phyloP scores from a whole-genome alignment of 208 protist genomes.

The Tritrichomonas foetus region DNA sequence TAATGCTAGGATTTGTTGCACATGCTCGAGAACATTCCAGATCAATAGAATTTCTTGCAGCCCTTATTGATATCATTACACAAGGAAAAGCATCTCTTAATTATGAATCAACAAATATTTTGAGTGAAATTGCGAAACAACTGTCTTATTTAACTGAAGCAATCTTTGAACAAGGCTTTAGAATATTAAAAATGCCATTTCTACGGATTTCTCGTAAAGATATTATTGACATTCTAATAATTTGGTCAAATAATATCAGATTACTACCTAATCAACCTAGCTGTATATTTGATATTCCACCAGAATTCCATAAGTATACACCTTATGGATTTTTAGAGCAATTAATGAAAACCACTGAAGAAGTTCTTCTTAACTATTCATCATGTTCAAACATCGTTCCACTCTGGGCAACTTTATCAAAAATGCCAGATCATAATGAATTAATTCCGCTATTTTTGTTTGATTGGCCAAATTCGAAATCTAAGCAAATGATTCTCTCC shows the following conservation, averaged over 20 bases:
- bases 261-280: background rate
- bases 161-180: background rate
- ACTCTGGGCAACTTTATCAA: background rate
- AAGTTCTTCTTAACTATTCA: background rate
- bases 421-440: background rate
- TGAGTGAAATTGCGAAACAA: too few relatives aligned
- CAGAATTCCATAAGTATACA: background rate
- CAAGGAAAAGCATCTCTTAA: too few relatives aligned
- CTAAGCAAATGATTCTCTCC: background rate
- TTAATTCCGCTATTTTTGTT: background rate
- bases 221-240: background rate
- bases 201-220: background rate
- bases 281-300: background rate
- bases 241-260: background rate
- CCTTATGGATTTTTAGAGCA: background rate
- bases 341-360: conserved; percentile 24
- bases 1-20: too few relatives aligned
- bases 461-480: background rate
- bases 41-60: too few relatives aligned
- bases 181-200: background rate
- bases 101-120: too few relatives aligned
- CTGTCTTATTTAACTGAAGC: background rate
- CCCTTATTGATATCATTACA: too few relatives aligned
- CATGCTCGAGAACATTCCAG: too few relatives aligned
- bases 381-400: background rate